Conservation (phyloP, 1,139 yeast species). For the Saccharomyces hybrid region DNA sequence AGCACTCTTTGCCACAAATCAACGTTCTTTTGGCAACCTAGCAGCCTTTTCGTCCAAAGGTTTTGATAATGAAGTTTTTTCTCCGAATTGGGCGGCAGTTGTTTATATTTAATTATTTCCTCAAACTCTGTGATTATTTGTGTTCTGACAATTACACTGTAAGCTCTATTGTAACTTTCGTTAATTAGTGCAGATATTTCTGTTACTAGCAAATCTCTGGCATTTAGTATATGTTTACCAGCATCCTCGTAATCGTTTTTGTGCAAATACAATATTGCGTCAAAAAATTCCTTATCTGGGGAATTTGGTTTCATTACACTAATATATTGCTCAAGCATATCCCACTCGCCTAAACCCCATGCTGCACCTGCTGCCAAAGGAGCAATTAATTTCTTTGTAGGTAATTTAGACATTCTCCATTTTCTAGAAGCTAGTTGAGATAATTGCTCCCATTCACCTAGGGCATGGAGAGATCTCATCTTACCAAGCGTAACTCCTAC, state of each 20-base stretch:
- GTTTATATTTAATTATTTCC: conserved; percentile 85
- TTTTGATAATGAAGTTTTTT: conserved; percentile 72
- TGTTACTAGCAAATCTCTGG: conserved; percentile 84
- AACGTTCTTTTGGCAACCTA: conserved; percentile 93
- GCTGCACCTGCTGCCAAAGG: conserved; percentile 99
- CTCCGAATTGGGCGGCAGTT: conserved; percentile 74
- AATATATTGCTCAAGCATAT: conserved; percentile 86
- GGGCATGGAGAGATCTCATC: conserved; percentile 94
- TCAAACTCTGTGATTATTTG: conserved; percentile 97
- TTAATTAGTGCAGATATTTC: conserved; percentile 92
- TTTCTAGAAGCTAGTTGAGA: conserved; percentile 79
- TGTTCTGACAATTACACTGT: conserved; percentile 91
- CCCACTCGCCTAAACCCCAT: conserved; percentile 98
- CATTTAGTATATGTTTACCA: conserved; percentile 65
- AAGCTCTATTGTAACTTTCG: conserved; percentile 94
- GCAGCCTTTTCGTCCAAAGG: conserved; percentile 88
- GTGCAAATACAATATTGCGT: conserved; percentile 81
- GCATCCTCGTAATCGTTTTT: conserved; percentile 83
- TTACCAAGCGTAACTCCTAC: conserved; percentile 90
- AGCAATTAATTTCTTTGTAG: conserved; percentile 75
- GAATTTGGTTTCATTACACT: conserved; percentile 86
- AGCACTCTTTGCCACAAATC: conserved; percentile 98
- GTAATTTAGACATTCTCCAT: conserved; percentile 72
- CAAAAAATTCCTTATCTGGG: conserved; percentile 91
- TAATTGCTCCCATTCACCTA: conserved; percentile 96